Evolutionary conservation across 2,329 filamentous ascomycete species (phyloP).

Genomic region (Cryphonectria parasitica): DNA sequence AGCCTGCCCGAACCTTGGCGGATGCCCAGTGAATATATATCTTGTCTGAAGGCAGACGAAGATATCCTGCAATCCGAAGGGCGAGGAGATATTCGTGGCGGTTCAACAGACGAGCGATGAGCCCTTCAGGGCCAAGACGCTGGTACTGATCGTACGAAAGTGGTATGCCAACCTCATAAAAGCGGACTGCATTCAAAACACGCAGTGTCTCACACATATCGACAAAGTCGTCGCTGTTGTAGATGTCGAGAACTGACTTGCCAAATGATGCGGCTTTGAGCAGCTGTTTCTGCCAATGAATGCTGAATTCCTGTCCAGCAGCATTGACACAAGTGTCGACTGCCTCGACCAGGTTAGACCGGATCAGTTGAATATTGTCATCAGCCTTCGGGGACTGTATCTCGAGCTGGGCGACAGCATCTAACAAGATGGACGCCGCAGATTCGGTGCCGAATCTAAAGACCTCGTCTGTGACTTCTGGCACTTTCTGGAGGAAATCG

Average conservation of each 20-base stretch:
- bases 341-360: conserved; percentile 83
- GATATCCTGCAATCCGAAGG: conserved; percentile 82
- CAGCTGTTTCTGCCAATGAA: conserved; percentile 92
- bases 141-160: conserved; percentile 94
- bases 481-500: conserved; percentile 95
- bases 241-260: conserved; percentile 95
- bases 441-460: conserved; percentile 89
- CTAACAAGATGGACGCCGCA: conserved; percentile 87
- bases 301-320: conserved; percentile 87
- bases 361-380: conserved; percentile 94
- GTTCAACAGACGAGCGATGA: conserved; percentile 85
- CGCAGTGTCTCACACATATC: conserved; percentile 95
- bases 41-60: conserved; percentile 81
- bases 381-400: conserved; percentile 95
- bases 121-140: conserved; percentile 82
- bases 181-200: conserved; percentile 89
- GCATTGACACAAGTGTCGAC: conserved; percentile 94
- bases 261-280: conserved; percentile 97
- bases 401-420: conserved; percentile 89
- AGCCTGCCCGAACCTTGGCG: conserved; percentile 84
- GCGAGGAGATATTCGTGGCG: conserved; percentile 91
- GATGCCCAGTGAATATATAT: conserved; percentile 98
- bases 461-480: conserved; percentile 82
- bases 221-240: conserved; percentile 98
- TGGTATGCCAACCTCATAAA: conserved; percentile 87